Conservation (phyloP, 257 asterid genomes). For the Paulownia fortunei region DNA sequence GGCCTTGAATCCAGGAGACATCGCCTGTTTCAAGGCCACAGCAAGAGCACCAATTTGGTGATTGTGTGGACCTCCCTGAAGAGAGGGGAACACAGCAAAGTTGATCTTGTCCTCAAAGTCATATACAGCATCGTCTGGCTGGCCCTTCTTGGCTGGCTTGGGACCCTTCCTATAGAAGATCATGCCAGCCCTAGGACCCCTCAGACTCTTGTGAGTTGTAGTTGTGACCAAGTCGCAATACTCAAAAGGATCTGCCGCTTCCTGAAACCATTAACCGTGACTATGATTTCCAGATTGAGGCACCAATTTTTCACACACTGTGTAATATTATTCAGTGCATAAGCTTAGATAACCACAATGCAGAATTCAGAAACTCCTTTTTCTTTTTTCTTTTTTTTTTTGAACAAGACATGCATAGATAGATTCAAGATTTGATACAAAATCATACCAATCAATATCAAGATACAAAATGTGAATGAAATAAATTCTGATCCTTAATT, state of each 20-base stretch:
- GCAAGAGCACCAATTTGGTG: conserved; percentile 99
- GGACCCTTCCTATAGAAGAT: conserved; percentile 90
- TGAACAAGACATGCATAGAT: background rate
- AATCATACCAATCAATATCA: background rate
- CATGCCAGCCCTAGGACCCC: conserved; percentile 97
- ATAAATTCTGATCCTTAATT: background rate
- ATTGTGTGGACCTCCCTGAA: conserved; percentile 99
- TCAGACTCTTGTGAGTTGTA: conserved; percentile 93
- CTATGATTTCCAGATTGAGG: background rate
- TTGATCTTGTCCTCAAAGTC: conserved; percentile 95
- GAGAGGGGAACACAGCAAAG: conserved; percentile 94
- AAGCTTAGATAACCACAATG: conserved; percentile 5
- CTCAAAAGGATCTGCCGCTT: conserved; percentile 96
- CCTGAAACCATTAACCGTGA: conserved; percentile 39
- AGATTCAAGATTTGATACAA: background rate
- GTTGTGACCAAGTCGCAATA: conserved; percentile 95
- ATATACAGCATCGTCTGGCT: conserved; percentile 83
- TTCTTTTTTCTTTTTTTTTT: background rate
- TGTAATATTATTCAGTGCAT: background rate
- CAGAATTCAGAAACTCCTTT: background rate
- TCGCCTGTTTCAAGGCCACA: conserved; percentile 89
- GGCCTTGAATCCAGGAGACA: conserved; percentile 83
- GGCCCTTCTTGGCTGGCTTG: conserved; percentile 79
- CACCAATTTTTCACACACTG: background rate
- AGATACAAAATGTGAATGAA: background rate